These are phyloP conservation scores for Boletus rubescentipes DNA, from an alignment of 768 basidiomycete species.

Conservation along the genomic window DNA sequence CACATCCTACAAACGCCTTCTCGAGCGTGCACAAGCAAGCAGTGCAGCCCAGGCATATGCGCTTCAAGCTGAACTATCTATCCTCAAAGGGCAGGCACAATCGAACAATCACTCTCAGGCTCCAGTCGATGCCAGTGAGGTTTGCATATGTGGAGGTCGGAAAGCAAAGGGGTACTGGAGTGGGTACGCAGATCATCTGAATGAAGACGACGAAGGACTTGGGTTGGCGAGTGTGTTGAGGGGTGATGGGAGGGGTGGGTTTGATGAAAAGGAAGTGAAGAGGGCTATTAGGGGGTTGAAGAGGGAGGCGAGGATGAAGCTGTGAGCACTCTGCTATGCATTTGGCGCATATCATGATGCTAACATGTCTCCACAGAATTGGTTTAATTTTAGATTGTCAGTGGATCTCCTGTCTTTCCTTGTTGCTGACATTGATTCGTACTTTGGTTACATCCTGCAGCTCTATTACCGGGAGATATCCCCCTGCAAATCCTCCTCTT, in stretches of 20 bases:
- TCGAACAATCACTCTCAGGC: slow-evolving; percentile 11
- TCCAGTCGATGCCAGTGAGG: slow-evolving; percentile 26
- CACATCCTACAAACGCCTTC: slow-evolving; percentile 71
- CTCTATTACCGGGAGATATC: slow-evolving; percentile 82
- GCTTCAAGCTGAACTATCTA: slow-evolving; percentile 74
- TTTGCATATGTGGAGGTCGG: slow-evolving; percentile 58
- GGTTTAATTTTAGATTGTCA: slow-evolving; percentile 30
- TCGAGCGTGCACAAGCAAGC: slow-evolving; percentile 78
- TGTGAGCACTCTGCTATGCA: slow-evolving; percentile 48
- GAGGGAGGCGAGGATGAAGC: slow-evolving; percentile 67
- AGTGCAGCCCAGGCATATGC: slow-evolving; percentile 83
- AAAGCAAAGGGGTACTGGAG: slow-evolving; percentile 70
- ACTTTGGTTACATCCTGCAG: slow-evolving; percentile 34
- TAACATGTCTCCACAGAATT: slow-evolving; percentile 21
- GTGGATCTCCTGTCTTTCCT: slow-evolving; percentile 6
- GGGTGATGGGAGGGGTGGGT: slow-evolving; percentile 49
- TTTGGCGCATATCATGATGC: neutral
- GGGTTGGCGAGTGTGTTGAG: slow-evolving; percentile 49
- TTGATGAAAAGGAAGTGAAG: slow-evolving; percentile 70
- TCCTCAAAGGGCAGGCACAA: slow-evolving; percentile 51
- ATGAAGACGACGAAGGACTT: slow-evolving; percentile 44
- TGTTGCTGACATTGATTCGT: slow-evolving; percentile 5
- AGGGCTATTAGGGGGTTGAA: slow-evolving; percentile 59
- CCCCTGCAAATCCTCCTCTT: slow-evolving; percentile 79
- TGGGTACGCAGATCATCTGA: slow-evolving; percentile 51